Conservation (phyloP, 768 basidiomycete genomes). For the Boletus tomentosulus region DNA sequence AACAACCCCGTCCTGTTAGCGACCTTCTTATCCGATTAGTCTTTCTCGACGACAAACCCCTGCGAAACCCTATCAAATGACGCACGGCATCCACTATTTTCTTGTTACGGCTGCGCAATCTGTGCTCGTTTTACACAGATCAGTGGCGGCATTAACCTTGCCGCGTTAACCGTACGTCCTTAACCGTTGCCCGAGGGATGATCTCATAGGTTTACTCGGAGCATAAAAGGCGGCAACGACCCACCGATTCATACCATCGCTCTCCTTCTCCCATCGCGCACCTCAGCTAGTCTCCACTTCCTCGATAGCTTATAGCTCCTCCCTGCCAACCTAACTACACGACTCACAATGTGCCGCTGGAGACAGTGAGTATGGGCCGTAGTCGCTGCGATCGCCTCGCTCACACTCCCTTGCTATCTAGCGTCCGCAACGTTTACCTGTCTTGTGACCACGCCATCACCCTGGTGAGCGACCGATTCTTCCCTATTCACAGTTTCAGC, state of each 20-base stretch:
- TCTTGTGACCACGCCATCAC: constrained; percentile 46
- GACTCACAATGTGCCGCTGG: constrained; percentile 45
- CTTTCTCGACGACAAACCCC: constrained; percentile 34
- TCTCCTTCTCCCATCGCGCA: background rate
- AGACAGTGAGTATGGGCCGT: constrained; percentile 43
- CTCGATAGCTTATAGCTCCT: constrained; percentile 1
- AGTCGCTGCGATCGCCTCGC: background rate
- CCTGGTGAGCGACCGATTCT: constrained; percentile 31
- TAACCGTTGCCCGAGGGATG: constrained; percentile 15
- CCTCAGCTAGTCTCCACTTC: constrained; percentile 2
- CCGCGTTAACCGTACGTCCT: constrained; percentile 16
- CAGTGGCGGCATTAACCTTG: constrained; percentile 19
- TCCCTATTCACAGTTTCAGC: background rate
- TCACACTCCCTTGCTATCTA: constrained; percentile 10
- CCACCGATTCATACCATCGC: constrained; percentile 9
- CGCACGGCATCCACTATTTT: constrained; percentile 25
- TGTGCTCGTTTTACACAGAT: constrained; percentile 26
- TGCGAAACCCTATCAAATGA: constrained; percentile 36
- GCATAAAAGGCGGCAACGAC: constrained; percentile 26
- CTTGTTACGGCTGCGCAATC: constrained; percentile 29
- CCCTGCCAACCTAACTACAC: background rate
- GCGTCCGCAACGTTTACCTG: constrained; percentile 46
- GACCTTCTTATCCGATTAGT: constrained; percentile 31
- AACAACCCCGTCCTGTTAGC: constrained; percentile 14
- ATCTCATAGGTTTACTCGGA: constrained; percentile 24